Conservation (phyloP, 225 moss, liverwort and hornwort genomes). For the Sphagnum tenellum region DNA sequence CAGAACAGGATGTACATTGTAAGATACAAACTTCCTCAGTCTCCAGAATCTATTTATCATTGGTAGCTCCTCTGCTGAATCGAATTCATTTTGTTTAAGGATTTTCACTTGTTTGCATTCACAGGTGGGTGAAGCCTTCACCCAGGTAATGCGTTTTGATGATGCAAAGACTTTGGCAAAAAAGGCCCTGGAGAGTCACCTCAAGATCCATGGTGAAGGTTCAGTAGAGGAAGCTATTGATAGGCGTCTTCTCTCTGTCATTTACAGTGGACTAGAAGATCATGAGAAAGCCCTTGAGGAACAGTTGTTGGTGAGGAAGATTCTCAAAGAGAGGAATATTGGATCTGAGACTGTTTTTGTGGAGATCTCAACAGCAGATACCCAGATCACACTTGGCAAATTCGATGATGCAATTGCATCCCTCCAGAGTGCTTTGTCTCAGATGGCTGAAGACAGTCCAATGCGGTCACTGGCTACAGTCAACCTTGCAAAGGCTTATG, state of each 20-base stretch:
- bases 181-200: slow-evolving; percentile 61
- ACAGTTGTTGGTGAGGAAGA: slow-evolving; percentile 54
- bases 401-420: slow-evolving; percentile 79
- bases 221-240: slow-evolving; percentile 89
- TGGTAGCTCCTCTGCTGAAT: too few relatives aligned
- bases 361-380: slow-evolving; percentile 84
- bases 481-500: slow-evolving; percentile 80
- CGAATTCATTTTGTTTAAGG: not conserved
- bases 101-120: not conserved
- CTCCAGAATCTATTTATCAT: too few relatives aligned
- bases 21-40: too few relatives aligned
- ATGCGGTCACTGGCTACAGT: slow-evolving; percentile 65
- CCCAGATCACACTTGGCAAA: slow-evolving; percentile 74
- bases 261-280: slow-evolving; percentile 75
- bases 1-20: too few relatives aligned
- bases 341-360: slow-evolving; percentile 76
- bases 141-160: slow-evolving; percentile 73
- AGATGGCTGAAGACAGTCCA: slow-evolving; percentile 57
- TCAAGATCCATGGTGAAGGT: slow-evolving; percentile 42
- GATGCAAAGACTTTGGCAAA: slow-evolving; percentile 53
- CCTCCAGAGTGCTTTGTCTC: slow-evolving; percentile 49
- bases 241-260: slow-evolving; percentile 69
- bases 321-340: slow-evolving; percentile 42
- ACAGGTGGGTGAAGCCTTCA: slow-evolving; percentile 74
- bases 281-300: slow-evolving; percentile 73